Evolutionary conservation across 2,329 filamentous ascomycete species (phyloP).

Genomic region (Onygenales sp.): DNA sequence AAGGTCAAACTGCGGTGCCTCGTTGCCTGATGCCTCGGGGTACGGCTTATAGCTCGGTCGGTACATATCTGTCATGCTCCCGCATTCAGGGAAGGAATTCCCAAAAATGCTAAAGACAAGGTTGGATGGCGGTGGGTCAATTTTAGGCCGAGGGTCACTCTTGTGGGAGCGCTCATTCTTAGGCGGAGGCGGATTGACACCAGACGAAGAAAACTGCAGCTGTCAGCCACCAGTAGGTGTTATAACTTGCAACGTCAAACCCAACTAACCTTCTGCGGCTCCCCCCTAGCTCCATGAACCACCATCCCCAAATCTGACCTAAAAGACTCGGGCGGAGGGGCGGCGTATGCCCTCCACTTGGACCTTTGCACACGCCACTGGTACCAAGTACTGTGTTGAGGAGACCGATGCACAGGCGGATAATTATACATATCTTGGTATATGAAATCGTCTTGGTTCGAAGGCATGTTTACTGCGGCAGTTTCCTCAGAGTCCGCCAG

Average conservation of each 20-base stretch:
- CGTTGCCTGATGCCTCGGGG: neutral
- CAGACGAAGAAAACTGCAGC: neutral
- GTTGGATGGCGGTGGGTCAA: neutral
- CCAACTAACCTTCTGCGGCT: neutral
- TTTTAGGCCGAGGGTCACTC: neutral
- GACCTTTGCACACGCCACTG: neutral
- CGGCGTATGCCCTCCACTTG: no score
- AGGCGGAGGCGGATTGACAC: neutral
- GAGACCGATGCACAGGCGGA: neutral
- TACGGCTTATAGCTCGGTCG: conserved; percentile 2
- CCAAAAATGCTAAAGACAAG: conserved; percentile 6
- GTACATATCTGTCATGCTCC: conserved; percentile 6
- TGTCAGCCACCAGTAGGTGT: neutral
- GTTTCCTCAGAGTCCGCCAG: neutral
- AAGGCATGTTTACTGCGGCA: neutral
- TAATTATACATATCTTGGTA: neutral
- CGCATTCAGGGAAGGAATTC: conserved; percentile 2
- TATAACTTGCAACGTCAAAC: neutral
- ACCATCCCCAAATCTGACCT: neutral
- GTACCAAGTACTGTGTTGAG: neutral
- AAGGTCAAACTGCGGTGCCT: neutral
- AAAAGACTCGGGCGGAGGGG: neutral
- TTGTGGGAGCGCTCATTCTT: no score
- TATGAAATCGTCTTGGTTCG: neutral
- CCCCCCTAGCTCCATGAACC: neutral